Conservation (phyloP, 2,329 filamentous ascomycete species). For the Cytospora mali region DNA sequence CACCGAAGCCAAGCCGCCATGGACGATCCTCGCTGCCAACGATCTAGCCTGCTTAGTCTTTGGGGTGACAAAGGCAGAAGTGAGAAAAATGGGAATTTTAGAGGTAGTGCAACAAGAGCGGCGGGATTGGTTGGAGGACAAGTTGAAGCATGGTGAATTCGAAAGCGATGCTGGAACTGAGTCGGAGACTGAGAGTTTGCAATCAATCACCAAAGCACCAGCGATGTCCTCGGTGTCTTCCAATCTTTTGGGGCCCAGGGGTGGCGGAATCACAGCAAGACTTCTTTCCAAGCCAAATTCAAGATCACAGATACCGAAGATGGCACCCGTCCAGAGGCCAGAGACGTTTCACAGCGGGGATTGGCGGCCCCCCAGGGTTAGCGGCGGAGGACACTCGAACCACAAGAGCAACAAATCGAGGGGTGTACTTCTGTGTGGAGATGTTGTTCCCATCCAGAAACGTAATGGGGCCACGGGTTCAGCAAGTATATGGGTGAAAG, state of each 20-base stretch:
- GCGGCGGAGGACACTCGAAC: conserved; percentile 49
- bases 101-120: conserved; percentile 92
- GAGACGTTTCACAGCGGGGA: conserved; percentile 65
- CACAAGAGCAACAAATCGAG: conserved; percentile 67
- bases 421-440: conserved; percentile 89
- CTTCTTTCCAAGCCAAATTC: conserved; percentile 81
- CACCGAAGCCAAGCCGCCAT: conserved; percentile 86
- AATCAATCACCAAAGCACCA: conserved; percentile 38
- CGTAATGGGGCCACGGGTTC: conserved; percentile 89
- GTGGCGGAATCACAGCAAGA: conserved; percentile 81
- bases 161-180: conserved; percentile 46
- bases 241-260: conserved; percentile 66
- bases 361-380: conserved; percentile 56
- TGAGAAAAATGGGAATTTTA: conserved; percentile 90
- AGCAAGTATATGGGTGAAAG: conserved; percentile 97
- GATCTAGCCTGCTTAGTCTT: conserved; percentile 97
- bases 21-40: conserved; percentile 95
- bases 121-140: conserved; percentile 85
- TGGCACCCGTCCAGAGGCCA: conserved; percentile 55
- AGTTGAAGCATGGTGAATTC: conserved; percentile 67
- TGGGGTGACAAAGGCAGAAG: conserved; percentile 95
- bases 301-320: conserved; percentile 57
- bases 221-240: conserved; percentile 44
- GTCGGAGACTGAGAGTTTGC: conserved; percentile 40
- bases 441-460: conserved; percentile 98